phyloP scores from a whole-genome alignment of 2,329 filamentous ascomycete genomes.

The Exophiala sp. region DNA sequence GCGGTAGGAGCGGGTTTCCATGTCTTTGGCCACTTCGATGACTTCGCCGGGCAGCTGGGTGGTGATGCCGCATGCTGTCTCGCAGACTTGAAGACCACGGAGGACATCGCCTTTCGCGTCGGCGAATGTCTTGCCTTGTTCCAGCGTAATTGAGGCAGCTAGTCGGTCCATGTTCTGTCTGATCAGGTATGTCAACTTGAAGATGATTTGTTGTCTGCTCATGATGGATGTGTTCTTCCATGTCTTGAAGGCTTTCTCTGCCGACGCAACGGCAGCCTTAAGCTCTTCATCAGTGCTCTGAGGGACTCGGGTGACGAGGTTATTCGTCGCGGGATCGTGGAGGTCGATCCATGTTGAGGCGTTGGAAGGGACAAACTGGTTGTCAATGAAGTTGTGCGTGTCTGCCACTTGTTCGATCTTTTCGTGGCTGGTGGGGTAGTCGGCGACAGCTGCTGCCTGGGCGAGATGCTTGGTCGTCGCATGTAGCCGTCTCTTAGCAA shows the following conservation, averaged over 20 bases:
- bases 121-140: constrained; percentile 67
- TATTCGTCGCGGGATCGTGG: constrained; percentile 64
- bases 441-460: constrained; percentile 49
- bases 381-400: constrained; percentile 63
- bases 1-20: constrained; percentile 65
- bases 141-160: constrained; percentile 62
- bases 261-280: constrained; percentile 58
- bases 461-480: constrained; percentile 54
- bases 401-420: constrained; percentile 54
- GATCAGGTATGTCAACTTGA: constrained; percentile 63
- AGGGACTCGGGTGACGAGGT: constrained; percentile 62
- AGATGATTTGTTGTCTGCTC: constrained; percentile 61
- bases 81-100: constrained; percentile 63
- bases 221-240: constrained; percentile 62
- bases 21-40: constrained; percentile 67
- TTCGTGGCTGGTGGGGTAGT: constrained; percentile 57
- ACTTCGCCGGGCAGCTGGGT: constrained; percentile 64
- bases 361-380: constrained; percentile 57
- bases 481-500: constrained; percentile 42
- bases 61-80: constrained; percentile 65
- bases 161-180: constrained; percentile 63
- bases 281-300: constrained; percentile 64
- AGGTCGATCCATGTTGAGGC: constrained; percentile 62
- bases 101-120: constrained; percentile 66
- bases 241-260: constrained; percentile 60